Conservation (phyloP, 2,329 filamentous ascomycete species). For the Fusarium sp. region DNA sequence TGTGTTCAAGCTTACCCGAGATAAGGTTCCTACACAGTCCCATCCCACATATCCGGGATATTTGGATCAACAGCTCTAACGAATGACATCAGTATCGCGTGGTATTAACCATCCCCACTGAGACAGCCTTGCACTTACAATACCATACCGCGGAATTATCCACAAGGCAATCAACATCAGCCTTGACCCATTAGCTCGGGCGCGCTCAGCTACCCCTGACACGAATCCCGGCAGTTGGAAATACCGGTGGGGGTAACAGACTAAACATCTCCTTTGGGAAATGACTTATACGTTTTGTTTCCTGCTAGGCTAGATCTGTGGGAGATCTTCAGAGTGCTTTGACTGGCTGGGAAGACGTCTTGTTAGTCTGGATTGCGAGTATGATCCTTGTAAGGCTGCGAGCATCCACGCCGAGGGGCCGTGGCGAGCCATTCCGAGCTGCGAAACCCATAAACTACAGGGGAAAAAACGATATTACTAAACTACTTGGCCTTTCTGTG, state of each 20-base stretch:
- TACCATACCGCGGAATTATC: background rate
- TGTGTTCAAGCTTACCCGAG: background rate
- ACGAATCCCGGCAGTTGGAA: slow-evolving; percentile 2
- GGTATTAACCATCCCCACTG: background rate
- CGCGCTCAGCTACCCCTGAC: background rate
- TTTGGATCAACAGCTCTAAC: slow-evolving; percentile 23
- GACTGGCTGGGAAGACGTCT: slow-evolving; percentile 7
- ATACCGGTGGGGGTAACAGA: background rate
- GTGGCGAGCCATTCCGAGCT: background rate
- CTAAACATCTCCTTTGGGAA: background rate
- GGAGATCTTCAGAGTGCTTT: slow-evolving; percentile 19
- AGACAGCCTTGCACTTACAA: background rate
- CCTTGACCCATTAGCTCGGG: background rate
- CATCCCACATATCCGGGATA: background rate
- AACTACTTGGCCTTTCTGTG: accelerated
- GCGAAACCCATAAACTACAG: background rate
- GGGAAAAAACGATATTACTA: accelerated
- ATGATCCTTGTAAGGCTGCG: slow-evolving; percentile 2
- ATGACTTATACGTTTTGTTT: background rate
- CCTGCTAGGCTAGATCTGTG: slow-evolving; percentile 3
- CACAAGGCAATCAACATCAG: background rate
- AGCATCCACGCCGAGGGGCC: background rate
- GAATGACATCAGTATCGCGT: slow-evolving; percentile 20
- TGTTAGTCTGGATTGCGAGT: slow-evolving; percentile 37
- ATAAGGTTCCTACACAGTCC: background rate